A percentile compares a stretch with the other conserved stretches of the same genome.
These are phyloP conservation scores for Peronosclerospora sorghi DNA, from an alignment of 352 stramenopile genomes.

Conservation along the genomic window DNA sequence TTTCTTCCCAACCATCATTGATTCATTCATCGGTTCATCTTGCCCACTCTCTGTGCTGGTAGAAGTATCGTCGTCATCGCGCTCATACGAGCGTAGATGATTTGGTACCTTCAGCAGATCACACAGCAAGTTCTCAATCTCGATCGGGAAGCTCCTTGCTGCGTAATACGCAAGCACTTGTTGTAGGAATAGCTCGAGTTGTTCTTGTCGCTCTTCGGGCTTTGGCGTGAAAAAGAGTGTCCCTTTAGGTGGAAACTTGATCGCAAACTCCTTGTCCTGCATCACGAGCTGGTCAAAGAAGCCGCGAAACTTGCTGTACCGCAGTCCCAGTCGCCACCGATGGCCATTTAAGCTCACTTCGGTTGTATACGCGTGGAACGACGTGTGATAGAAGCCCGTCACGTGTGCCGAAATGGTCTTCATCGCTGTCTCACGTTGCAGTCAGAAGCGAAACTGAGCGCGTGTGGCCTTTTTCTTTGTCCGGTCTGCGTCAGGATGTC, in stretches of 20 bases:
- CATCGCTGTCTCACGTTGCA: too few species aligned
- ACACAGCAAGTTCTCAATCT: constrained; percentile 35
- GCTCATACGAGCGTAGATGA: constrained; percentile 19
- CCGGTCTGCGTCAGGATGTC: too few species aligned
- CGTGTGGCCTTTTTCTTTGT: too few species aligned
- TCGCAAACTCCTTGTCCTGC: constrained; percentile 30
- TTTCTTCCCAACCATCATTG: constrained; percentile 1
- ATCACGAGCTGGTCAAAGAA: constrained; percentile 42
- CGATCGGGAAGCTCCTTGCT: constrained; percentile 13
- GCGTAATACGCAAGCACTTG: constrained; percentile 31
- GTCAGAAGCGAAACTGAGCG: too few species aligned
- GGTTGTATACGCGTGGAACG: constrained; percentile 49
- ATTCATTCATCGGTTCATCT: constrained; percentile 18
- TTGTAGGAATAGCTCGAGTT: constrained; percentile 56
- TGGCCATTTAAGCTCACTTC: constrained; percentile 31
- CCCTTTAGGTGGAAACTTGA: constrained; percentile 53
- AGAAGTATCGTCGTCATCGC: constrained; percentile 21
- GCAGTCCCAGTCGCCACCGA: constrained; percentile 35
- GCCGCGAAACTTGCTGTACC: constrained; percentile 57
- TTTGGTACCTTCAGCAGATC: constrained; percentile 43
- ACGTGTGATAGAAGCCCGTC: constrained; percentile 32
- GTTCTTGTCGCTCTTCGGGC: constrained; percentile 39
- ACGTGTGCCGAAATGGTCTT: constrained; percentile 31
- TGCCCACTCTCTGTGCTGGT: constrained; percentile 28
- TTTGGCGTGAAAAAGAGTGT: constrained; percentile 52